These are phyloP conservation scores for Cinnamomum micranthum DNA, from an alignment of 164 flowering plant species.

Conservation along the genomic window DNA sequence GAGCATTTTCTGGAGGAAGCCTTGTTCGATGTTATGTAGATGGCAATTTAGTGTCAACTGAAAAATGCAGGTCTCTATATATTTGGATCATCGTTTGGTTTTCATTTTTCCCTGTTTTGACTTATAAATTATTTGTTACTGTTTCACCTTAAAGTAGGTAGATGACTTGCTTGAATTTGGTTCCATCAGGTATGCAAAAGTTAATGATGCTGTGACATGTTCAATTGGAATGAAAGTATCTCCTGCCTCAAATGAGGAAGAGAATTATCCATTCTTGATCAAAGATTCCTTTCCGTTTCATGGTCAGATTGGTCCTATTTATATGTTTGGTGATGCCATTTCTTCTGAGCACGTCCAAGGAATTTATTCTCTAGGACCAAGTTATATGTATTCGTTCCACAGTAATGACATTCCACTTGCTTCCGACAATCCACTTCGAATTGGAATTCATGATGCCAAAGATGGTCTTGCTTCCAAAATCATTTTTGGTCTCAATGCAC, in stretches of 20 bases:
- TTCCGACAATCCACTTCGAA: conserved; percentile 42
- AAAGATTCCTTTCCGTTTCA: conserved; percentile 65
- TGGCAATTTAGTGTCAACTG: conserved; percentile 79
- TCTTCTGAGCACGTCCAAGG: conserved; percentile 83
- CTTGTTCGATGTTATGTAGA: conserved; percentile 73
- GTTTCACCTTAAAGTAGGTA: background rate
- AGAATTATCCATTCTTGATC: conserved; percentile 27
- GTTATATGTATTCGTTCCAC: conserved; percentile 95
- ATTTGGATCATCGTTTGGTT: conserved; percentile 4
- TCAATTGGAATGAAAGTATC: conserved; percentile 56
- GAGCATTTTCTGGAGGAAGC: conserved; percentile 99
- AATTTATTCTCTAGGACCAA: conserved; percentile 82
- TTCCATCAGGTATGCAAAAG: conserved; percentile 75
- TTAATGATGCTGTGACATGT: conserved; percentile 57
- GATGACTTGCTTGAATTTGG: conserved; percentile 1
- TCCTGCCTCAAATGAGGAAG: conserved; percentile 47
- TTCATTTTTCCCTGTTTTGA: background rate
- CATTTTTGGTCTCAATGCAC: conserved; percentile 88
- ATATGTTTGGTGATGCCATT: conserved; percentile 79
- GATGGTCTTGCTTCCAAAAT: conserved; percentile 91
- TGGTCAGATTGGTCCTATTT: conserved; percentile 97
- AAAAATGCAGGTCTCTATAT: conserved; percentile 78
- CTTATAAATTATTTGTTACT: background rate
- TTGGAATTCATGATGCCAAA: conserved; percentile 75
- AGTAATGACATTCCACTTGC: conserved; percentile 58